Percentiles rank a stretch among this genome's conserved stretches.
phyloP scores from a whole-genome alignment of 441 rosid species.

The Biscutella laevigata region DNA sequence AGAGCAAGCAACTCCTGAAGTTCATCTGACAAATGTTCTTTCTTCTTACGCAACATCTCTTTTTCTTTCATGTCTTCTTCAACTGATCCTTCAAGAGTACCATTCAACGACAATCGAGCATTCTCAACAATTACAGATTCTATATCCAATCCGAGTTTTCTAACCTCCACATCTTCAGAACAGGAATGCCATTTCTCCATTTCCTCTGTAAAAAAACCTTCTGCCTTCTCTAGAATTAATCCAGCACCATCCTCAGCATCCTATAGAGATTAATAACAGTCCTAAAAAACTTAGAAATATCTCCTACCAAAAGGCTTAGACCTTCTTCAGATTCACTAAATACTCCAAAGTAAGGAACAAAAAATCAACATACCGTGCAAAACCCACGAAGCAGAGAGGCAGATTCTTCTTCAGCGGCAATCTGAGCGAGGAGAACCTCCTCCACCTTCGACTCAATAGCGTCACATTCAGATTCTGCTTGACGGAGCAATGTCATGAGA shows the following conservation, averaged over 20 bases:
- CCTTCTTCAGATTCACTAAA: too few relatives aligned
- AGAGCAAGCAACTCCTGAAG: conserved; percentile 55
- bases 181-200: conserved; percentile 53
- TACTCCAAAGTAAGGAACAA: too few relatives aligned
- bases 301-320: neutral
- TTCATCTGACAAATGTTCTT: conserved; percentile 40
- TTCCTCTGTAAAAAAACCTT: conserved; percentile 35
- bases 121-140: conserved; percentile 51
- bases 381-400: conserved; percentile 50
- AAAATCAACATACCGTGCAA: conserved; percentile 52
- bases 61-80: conserved; percentile 50
- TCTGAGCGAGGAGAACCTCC: conserved; percentile 45
- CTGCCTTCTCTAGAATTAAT: conserved; percentile 38
- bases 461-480: conserved; percentile 55
- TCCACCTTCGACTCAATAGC: conserved; percentile 57
- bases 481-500: conserved; percentile 41
- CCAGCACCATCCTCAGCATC: conserved; percentile 54
- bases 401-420: conserved; percentile 66
- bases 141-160: conserved; percentile 58
- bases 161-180: conserved; percentile 49
- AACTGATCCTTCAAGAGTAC: conserved; percentile 43
- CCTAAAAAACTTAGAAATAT: neutral
- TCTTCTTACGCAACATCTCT: conserved; percentile 39
- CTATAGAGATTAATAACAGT: conserved; percentile 29
- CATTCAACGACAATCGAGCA: conserved; percentile 35